Evolutionary conservation across 768 basidiomycete genomes (phyloP).

Genomic region (Termitomyces sp.): DNA sequence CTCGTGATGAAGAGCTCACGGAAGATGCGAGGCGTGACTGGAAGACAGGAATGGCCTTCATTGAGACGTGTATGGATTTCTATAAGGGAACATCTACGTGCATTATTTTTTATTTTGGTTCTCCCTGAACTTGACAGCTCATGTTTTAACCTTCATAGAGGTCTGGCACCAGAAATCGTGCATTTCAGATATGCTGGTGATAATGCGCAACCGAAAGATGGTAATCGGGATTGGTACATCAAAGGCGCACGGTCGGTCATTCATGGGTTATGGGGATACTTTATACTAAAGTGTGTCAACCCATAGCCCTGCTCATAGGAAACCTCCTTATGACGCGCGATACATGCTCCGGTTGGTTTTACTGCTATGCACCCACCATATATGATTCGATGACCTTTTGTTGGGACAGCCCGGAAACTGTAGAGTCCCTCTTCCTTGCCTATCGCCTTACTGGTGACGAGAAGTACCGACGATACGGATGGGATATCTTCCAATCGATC

Average conservation of each 20-base stretch:
- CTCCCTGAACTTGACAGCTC: background rate
- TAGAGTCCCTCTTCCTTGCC: conserved; percentile 67
- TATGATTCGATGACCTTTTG: background rate
- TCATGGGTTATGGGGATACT: background rate
- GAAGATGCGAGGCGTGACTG: conserved; percentile 70
- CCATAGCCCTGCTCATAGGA: conserved; percentile 21
- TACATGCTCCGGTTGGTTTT: conserved; percentile 76
- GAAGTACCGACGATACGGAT: conserved; percentile 78
- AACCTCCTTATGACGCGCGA: conserved; percentile 72
- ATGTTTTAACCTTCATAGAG: conserved; percentile 35
- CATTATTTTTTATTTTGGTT: conserved; percentile 20
- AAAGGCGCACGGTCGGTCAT: conserved; percentile 57
- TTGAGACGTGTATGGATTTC: conserved; percentile 84
- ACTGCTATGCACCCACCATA: background rate
- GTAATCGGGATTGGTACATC: conserved; percentile 80
- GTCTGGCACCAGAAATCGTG: conserved; percentile 84
- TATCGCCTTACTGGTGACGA: conserved; percentile 83
- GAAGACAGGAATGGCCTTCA: conserved; percentile 73
- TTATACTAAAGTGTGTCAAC: background rate
- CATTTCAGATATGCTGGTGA: conserved; percentile 69
- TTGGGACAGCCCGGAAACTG: conserved; percentile 3
- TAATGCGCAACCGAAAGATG: conserved; percentile 26
- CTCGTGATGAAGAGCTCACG: conserved; percentile 53
- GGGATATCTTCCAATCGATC: conserved; percentile 89
- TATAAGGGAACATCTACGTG: conserved; percentile 74